A percentile compares a stretch with the other conserved stretches of the same genome.
These are phyloP conservation scores for Escovopsis sp. DNA, from an alignment of 2,329 filamentous ascomycete species.

Conservation along the genomic window DNA sequence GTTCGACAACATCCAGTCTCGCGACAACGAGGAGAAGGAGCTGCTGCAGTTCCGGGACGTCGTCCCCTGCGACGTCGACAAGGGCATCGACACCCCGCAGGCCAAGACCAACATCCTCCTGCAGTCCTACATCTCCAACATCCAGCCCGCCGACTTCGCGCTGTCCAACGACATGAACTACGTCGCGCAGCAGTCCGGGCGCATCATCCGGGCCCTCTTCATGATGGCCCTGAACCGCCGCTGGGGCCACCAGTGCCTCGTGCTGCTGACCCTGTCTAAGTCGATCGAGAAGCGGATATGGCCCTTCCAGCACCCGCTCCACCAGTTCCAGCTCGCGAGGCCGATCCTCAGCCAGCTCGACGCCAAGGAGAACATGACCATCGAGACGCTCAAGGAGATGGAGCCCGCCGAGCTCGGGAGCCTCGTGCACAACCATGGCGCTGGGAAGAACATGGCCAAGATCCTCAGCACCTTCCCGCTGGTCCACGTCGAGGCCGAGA, in stretches of 20 bases:
- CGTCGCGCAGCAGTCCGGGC: constrained; percentile 85
- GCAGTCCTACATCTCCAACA: constrained; percentile 84
- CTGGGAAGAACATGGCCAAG: constrained; percentile 67
- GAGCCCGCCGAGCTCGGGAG: constrained; percentile 77
- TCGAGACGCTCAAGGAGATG: constrained; percentile 86
- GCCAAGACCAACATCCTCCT: constrained; percentile 92
- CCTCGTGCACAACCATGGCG: constrained; percentile 78
- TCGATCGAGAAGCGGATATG: constrained; percentile 94
- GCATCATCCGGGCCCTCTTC: constrained; percentile 88
- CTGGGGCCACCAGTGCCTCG: constrained; percentile 91
- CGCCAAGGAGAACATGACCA: constrained; percentile 57
- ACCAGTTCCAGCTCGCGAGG: constrained; percentile 83
- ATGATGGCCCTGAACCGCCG: constrained; percentile 92
- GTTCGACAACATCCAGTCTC: constrained; percentile 89
- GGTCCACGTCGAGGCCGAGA: constrained; percentile 78
- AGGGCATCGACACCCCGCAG: constrained; percentile 55
- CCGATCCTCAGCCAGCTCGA: constrained; percentile 75
- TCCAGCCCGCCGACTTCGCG: constrained; percentile 83
- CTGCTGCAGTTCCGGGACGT: constrained; percentile 55
- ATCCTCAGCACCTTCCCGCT: constrained; percentile 87
- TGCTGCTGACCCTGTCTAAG: constrained; percentile 82
- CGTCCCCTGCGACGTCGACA: constrained; percentile 65
- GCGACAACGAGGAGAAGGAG: constrained; percentile 82
- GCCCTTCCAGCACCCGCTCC: constrained; percentile 87
- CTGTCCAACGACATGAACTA: constrained; percentile 85